These are phyloP conservation scores for Obelidium mucronatum DNA, from an alignment of 192 early-diverging fungal genomes.

Conservation along the genomic window DNA sequence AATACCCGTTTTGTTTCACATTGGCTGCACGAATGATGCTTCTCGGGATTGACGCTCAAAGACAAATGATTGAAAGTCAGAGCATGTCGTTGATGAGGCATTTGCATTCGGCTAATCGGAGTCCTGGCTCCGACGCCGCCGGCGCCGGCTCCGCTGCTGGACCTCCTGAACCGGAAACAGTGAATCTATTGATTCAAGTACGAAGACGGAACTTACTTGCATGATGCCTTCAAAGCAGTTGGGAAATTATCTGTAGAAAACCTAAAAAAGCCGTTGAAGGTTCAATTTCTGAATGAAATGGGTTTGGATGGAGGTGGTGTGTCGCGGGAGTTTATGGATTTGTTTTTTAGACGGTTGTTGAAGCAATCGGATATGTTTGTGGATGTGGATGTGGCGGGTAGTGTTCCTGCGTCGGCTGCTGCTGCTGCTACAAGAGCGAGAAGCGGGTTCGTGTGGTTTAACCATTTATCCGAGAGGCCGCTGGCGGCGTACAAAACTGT, in stretches of 20 bases:
- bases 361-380: conserved; percentile 34
- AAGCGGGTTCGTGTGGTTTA: conserved; percentile 21
- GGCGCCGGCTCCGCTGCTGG: background rate
- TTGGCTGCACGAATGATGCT: background rate
- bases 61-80: conserved; percentile 23
- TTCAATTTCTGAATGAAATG: conserved; percentile 29
- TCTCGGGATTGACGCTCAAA: conserved; percentile 12
- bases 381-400: background rate
- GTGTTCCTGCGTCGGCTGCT: background rate
- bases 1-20: conserved; percentile 15
- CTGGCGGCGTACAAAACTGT: background rate
- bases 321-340: conserved; percentile 29
- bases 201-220: conserved; percentile 14
- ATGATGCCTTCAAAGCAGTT: conserved; percentile 21
- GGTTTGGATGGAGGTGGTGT: conserved; percentile 33
- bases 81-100: conserved; percentile 5
- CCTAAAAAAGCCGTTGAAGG: conserved; percentile 19
- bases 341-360: conserved; percentile 27
- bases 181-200: background rate
- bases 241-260: background rate
- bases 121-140: background rate
- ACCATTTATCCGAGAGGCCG: background rate
- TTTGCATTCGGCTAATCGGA: background rate
- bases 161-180: background rate
- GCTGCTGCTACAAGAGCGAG: background rate